A percentile compares a stretch with the other conserved stretches of the same genome.
phyloP scores from a whole-genome alignment of 495 filamentous ascomycete genomes.

The Penicillium argentinense region DNA sequence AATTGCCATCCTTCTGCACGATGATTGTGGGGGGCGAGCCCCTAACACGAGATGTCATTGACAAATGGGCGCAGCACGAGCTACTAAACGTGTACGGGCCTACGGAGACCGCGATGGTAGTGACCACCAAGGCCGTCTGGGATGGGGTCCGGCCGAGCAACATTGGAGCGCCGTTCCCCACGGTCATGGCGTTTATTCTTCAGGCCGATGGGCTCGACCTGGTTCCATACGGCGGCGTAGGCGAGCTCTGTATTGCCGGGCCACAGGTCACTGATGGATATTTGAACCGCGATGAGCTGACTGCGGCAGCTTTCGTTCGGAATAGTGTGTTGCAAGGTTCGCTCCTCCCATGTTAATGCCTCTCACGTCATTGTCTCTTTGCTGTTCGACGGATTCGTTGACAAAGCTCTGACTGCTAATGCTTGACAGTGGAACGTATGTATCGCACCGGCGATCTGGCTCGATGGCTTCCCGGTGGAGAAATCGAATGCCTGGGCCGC shows the following conservation, averaged over 20 bases:
- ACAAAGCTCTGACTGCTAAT: too few species aligned
- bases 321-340: too few species aligned
- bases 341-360: too few species aligned
- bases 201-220: conserved; percentile 29
- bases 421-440: too few species aligned
- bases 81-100: conserved; percentile 28
- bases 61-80: conserved; percentile 16
- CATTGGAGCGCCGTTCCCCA: conserved; percentile 25
- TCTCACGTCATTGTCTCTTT: too few species aligned
- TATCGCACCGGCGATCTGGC: conserved; percentile 43
- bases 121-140: too few species aligned
- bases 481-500: conserved; percentile 41
- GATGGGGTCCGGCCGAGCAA: too few species aligned
- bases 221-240: conserved; percentile 42
- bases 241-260: conserved; percentile 49
- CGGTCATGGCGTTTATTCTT: conserved; percentile 19
- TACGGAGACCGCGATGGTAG: too few species aligned
- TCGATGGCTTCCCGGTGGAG: conserved; percentile 29
- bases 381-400: too few species aligned
- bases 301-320: conserved; percentile 27
- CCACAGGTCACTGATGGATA: conserved; percentile 41
- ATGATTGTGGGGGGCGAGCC: conserved; percentile 29
- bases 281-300: conserved; percentile 28
- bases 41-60: conserved; percentile 18
- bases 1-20: conserved; percentile 20